Percentiles rank a stretch among this genome's conserved stretches.
These are phyloP conservation scores for Neonectria ditissima DNA, from an alignment of 2,329 filamentous ascomycete genomes.

Conservation along the genomic window DNA sequence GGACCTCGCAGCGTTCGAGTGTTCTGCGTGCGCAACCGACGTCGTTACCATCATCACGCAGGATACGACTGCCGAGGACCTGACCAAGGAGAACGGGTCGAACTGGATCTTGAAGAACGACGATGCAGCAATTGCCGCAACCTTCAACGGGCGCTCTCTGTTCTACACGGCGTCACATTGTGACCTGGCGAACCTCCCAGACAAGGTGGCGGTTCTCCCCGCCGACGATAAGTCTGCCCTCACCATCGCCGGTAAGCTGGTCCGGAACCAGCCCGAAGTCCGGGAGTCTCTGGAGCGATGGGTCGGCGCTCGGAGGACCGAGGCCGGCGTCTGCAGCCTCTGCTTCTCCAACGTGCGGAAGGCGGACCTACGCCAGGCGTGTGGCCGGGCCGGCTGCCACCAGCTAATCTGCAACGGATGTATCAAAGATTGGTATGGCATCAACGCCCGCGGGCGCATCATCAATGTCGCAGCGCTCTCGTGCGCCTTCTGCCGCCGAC, in stretches of 20 bases:
- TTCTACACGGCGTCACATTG: constrained; percentile 52
- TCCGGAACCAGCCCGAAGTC: constrained; percentile 56
- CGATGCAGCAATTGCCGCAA: constrained; percentile 47
- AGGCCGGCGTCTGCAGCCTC: constrained; percentile 57
- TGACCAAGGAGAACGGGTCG: constrained; percentile 56
- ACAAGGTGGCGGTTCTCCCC: constrained; percentile 54
- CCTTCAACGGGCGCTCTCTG: constrained; percentile 55
- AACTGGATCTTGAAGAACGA: constrained; percentile 59
- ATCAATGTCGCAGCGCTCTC: constrained; percentile 61
- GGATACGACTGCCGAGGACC: constrained; percentile 52
- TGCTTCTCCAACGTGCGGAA: constrained; percentile 57
- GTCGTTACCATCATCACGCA: constrained; percentile 51
- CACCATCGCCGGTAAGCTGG: constrained; percentile 53
- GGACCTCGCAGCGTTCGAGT: constrained; percentile 50
- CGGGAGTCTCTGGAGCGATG: constrained; percentile 50
- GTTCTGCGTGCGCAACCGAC: constrained; percentile 54
- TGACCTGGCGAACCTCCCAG: constrained; percentile 49
- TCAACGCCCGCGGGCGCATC: constrained; percentile 56
- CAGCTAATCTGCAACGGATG: constrained; percentile 58
- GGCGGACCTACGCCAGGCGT: constrained; percentile 54
- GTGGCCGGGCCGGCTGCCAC: constrained; percentile 58
- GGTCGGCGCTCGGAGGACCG: constrained; percentile 52
- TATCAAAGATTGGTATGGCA: constrained; percentile 58
- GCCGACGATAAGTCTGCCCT: constrained; percentile 35
- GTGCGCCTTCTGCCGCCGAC: constrained; percentile 63